Percentiles rank a stretch among this genome's conserved stretches.
phyloP scores from a whole-genome alignment of 805 yeast genomes.

The Candida caryicola region DNA sequence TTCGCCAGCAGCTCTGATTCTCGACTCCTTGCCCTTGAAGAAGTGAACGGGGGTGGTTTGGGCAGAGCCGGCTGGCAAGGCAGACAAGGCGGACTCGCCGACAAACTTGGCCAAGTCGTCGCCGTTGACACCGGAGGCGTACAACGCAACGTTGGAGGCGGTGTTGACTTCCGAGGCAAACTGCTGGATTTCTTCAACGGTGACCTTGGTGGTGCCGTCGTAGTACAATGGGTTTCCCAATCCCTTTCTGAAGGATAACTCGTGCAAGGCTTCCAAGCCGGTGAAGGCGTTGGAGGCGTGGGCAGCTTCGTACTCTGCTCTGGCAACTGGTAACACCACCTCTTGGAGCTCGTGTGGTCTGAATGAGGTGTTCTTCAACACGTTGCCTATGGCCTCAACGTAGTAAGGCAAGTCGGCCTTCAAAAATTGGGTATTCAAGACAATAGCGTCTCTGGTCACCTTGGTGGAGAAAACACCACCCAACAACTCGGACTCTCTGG shows the following conservation, averaged over 20 bases:
- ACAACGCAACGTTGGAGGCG: constrained; percentile 65
- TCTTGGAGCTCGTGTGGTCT: constrained; percentile 83
- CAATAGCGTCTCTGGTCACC: constrained; percentile 81
- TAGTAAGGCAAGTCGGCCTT: constrained; percentile 88
- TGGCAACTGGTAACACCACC: constrained; percentile 75
- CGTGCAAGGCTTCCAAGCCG: constrained; percentile 78
- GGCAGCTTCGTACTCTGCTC: constrained; percentile 57
- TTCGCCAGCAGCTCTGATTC: constrained; percentile 61
- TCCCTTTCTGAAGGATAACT: constrained; percentile 79
- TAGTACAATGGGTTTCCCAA: constrained; percentile 80
- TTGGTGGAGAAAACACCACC: constrained; percentile 75
- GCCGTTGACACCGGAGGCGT: constrained; percentile 70
- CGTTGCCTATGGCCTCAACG: constrained; percentile 79
- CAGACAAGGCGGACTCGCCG: constrained; percentile 59
- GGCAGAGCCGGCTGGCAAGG: constrained; percentile 60
- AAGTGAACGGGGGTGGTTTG: constrained; percentile 38
- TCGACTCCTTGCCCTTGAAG: constrained; percentile 63
- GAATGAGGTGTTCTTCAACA: constrained; percentile 65
- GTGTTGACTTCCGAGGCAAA: constrained; percentile 70
- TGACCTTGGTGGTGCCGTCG: constrained; percentile 55
- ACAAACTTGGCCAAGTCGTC: constrained; percentile 68
- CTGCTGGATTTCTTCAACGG: constrained; percentile 62
- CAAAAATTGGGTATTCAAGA: constrained; percentile 78
- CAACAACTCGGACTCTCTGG: constrained; percentile 90
- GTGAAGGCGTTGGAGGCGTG: constrained; percentile 48